These are phyloP conservation scores for Akanthomyces lecanii DNA, from an alignment of 2,329 filamentous ascomycete genomes.

Conservation along the genomic window DNA sequence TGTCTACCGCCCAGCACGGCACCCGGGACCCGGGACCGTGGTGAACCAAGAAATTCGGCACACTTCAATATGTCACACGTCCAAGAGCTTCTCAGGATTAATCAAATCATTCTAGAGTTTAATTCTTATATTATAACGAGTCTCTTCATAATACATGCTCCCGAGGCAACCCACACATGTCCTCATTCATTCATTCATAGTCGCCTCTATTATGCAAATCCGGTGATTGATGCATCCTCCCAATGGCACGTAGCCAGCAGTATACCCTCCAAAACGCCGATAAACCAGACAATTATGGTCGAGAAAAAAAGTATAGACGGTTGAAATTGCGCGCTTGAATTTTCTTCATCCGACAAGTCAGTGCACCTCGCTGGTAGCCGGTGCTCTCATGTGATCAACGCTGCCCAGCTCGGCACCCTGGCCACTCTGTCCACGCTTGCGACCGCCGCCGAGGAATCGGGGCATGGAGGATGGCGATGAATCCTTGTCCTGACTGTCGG, in stretches of 20 bases:
- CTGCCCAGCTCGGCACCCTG: slow-evolving; percentile 67
- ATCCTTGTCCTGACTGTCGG: slow-evolving; percentile 48
- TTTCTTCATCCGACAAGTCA: neutral
- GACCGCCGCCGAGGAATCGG: slow-evolving; percentile 63
- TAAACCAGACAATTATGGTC: neutral
- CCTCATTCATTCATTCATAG: neutral
- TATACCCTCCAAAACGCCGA: slow-evolving; percentile 2
- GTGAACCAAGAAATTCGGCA: neutral
- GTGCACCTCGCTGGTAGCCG: slow-evolving; percentile 16
- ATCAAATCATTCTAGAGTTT: neutral
- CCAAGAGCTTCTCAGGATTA: neutral
- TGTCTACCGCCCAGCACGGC: neutral
- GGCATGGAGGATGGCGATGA: slow-evolving; percentile 39
- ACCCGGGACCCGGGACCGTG: neutral
- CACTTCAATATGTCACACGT: neutral
- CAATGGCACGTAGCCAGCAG: neutral
- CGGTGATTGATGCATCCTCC: neutral
- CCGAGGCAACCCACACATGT: neutral
- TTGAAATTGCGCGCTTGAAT: neutral
- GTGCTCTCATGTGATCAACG: slow-evolving; percentile 44
- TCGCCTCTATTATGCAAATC: slow-evolving; percentile 3
- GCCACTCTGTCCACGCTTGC: slow-evolving; percentile 63
- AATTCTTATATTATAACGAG: slow-evolving; percentile 1
- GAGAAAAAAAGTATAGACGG: neutral
- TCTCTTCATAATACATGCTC: neutral